A percentile compares a stretch with the other conserved stretches of the same genome.
phyloP scores from a whole-genome alignment of 768 basidiomycete species.

The Brasilioporus rufonigricans region DNA sequence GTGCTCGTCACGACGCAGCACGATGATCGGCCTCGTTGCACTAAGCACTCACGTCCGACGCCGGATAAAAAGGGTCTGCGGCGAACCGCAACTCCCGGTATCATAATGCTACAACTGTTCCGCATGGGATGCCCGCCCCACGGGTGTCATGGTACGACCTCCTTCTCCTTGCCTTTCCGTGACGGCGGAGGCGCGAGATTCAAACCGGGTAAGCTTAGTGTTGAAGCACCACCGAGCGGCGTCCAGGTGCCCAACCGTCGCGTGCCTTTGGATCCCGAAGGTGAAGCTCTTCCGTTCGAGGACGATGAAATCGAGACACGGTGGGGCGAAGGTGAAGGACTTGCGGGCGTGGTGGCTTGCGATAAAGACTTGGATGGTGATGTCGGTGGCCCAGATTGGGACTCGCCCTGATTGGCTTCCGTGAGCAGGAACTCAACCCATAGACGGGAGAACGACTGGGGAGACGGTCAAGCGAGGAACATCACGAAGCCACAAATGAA shows the following conservation, averaged over 20 bases:
- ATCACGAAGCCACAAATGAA: background rate
- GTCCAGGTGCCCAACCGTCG: conserved; percentile 41
- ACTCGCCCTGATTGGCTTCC: conserved; percentile 59
- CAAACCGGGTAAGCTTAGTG: conserved; percentile 41
- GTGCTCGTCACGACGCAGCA: conserved; percentile 5
- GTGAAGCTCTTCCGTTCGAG: conserved; percentile 14
- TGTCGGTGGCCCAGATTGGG: conserved; percentile 10
- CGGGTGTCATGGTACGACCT: conserved; percentile 17
- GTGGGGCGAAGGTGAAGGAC: conserved; percentile 29
- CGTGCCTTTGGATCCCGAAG: conserved; percentile 29
- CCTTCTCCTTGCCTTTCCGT: conserved; percentile 49
- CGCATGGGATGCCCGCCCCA: background rate
- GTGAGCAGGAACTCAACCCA: conserved; percentile 99
- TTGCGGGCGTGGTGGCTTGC: conserved; percentile 40
- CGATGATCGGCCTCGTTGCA: background rate
- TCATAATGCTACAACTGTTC: background rate
- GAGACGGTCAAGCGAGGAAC: background rate
- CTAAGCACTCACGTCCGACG: conserved; percentile 2
- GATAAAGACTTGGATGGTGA: conserved; percentile 23
- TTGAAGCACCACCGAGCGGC: conserved; percentile 25
- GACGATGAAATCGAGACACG: conserved; percentile 7
- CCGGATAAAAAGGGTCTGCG: background rate
- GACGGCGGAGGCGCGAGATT: conserved; percentile 35
- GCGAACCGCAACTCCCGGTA: background rate
- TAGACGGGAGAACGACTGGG: conserved; percentile 90